Evolutionary conservation across 1,284 basidiomycete species (phyloP), one percentile per base, ranked within the genome.

Genomic region (Gomphus bonarii): DNA sequence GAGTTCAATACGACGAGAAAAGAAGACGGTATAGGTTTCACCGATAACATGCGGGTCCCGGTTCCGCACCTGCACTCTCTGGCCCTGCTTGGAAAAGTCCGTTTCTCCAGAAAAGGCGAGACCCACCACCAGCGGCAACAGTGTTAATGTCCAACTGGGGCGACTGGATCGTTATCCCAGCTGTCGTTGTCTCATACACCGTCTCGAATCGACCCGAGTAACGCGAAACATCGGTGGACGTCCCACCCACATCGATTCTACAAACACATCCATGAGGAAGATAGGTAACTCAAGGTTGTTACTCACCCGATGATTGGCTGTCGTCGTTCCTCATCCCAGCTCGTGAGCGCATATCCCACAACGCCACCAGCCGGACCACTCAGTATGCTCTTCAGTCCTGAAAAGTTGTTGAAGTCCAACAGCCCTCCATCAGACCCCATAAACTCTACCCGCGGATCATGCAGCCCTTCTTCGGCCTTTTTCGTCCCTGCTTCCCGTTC

Each of bases 101-200:
- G 62, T 91, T 92, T 25, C 80, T 75, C 75, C 87, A 94, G 0
- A 80, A 83, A 36, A 94, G 72, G 63, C 88, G 85, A 0, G 88
- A 91, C 1, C 91, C 91, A 46, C 91, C 91, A 1, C 91, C 91
- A 0, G 91, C 91, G 0, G 91, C 91, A 40, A 90, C 86, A 9
- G 90, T 92, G 70, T 92, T 91, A 70, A 91, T 91, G 65, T 91
- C 88, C 14, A 91, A 76, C 67, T 95, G 92, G 0, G 91, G 90
- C 12, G 84, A 85, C 65, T 93, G 88, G 57, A 97, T 90, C 0
- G 87, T 87, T 11, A 95, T 85, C 0, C 92, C 91, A 0, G 93
- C 93, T 0, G 93, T 92, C 0, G 88, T 91, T 0, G 93, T 92
- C 69, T 97, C 93, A 67, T 91, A 92, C 0, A 93, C 88, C 25